Evolutionary conservation across 2,329 filamentous ascomycete species (phyloP).

Genomic region (Chaetomiaceae sp.): DNA sequence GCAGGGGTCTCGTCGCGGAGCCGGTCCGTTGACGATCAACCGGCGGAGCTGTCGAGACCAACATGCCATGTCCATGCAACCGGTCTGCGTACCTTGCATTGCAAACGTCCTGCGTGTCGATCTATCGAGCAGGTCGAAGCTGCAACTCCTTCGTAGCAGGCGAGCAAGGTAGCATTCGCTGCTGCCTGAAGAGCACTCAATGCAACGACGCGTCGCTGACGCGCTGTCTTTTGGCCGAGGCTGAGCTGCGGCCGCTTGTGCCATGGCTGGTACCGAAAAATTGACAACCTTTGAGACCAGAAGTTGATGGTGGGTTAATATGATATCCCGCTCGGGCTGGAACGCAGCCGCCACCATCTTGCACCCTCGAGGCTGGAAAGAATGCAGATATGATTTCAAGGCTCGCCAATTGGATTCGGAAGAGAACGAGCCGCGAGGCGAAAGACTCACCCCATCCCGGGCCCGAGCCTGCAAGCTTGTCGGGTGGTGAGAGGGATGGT

Average conservation of each 20-base stretch:
- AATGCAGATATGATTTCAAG: slow-evolving; percentile 4
- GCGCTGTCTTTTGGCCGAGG: background rate
- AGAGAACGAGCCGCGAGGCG: no score
- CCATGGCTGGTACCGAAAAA: slow-evolving; percentile 8
- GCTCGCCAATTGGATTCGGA: slow-evolving; percentile 5
- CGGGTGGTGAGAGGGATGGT: background rate
- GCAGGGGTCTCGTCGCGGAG: slow-evolving; percentile 4
- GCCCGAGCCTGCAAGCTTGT: no score
- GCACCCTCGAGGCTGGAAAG: background rate
- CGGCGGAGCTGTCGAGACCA: background rate
- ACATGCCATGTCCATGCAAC: background rate
- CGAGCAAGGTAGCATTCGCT: background rate
- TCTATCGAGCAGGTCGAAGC: background rate
- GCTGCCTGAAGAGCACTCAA: slow-evolving; percentile 5
- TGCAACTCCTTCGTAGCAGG: background rate
- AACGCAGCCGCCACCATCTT: background rate
- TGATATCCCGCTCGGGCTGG: slow-evolving; percentile 13
- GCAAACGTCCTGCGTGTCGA: background rate
- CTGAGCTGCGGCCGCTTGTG: background rate
- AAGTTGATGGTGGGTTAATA: slow-evolving; percentile 10
- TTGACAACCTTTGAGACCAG: background rate
- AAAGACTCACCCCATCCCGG: no score
- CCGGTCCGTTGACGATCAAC: slow-evolving; percentile 3
- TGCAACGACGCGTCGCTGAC: slow-evolving; percentile 5
- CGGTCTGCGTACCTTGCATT: background rate